Evolutionary conservation across 371 early-diverging fungal genomes (phyloP).

Genomic region (Mortierella sp.): DNA sequence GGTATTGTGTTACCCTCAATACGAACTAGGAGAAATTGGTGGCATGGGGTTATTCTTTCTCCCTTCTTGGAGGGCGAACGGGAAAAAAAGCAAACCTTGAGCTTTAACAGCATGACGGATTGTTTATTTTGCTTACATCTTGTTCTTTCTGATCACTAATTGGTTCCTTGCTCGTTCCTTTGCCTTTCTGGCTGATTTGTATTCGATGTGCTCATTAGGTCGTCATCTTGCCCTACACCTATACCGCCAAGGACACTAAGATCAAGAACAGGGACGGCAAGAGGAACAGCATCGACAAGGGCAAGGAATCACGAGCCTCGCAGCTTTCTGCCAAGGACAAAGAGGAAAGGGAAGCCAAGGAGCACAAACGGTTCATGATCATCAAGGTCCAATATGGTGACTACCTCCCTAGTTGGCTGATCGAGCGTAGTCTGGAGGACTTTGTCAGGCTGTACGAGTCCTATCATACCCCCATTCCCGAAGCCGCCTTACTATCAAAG

Average conservation of each 20-base stretch:
- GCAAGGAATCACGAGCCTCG: neutral
- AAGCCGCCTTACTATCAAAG: conserved; percentile 27
- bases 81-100: neutral
- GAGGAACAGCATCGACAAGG: conserved; percentile 13
- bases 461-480: conserved; percentile 50
- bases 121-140: neutral
- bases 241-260: conserved; percentile 51
- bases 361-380: conserved; percentile 52
- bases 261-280: conserved; percentile 38
- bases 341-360: conserved; percentile 53
- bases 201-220: conserved; percentile 36
- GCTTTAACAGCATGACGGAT: conserved; percentile 10
- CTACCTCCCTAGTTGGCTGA: conserved; percentile 50
- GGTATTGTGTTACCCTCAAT: neutral
- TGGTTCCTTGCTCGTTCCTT: neutral
- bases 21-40: neutral
- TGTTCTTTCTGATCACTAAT: neutral
- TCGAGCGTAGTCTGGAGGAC: conserved; percentile 57
- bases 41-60: conserved; percentile 1
- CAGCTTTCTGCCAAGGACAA: conserved; percentile 33
- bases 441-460: conserved; percentile 53
- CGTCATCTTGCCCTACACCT: conserved; percentile 53
- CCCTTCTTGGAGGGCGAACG: neutral
- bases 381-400: conserved; percentile 59
- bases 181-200: neutral